These are phyloP conservation scores for Saccharomyces pastorianus DNA, from an alignment of 1,139 yeast genomes.

Conservation along the genomic window DNA sequence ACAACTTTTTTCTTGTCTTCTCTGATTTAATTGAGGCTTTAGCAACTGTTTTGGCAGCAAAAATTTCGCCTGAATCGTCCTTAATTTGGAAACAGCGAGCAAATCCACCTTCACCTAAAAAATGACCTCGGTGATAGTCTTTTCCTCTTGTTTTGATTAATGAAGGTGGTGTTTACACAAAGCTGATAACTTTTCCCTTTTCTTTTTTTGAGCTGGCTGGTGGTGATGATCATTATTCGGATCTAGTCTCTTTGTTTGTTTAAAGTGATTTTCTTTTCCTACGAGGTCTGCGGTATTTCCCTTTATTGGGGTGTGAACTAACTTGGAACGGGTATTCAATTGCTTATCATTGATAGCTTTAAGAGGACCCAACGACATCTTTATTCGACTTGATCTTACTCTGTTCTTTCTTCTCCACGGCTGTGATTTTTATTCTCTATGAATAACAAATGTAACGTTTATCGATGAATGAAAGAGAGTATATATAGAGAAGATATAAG, in stretches of 20 bases:
- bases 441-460: not conserved
- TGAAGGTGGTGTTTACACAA: constrained; percentile 91
- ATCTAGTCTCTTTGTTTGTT: constrained; percentile 3
- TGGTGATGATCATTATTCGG: constrained; percentile 19
- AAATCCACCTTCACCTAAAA: constrained; percentile 97
- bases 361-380: constrained; percentile 28
- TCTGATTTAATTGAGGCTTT: constrained; percentile 87
- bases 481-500: not conserved
- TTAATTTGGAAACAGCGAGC: constrained; percentile 97
- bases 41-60: constrained; percentile 97
- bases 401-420: not conserved
- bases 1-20: constrained; percentile 79
- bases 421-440: not conserved
- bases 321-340: constrained; percentile 24
- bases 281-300: constrained; percentile 7
- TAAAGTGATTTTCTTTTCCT: constrained; percentile 11
- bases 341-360: constrained; percentile 31
- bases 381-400: not conserved
- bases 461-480: not conserved
- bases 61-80: constrained; percentile 77
- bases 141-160: constrained; percentile 83
- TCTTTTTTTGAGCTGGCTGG: constrained; percentile 40
- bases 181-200: constrained; percentile 76
- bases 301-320: constrained; percentile 21
- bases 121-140: constrained; percentile 84